Evolutionary conservation across 768 basidiomycete genomes (phyloP).

Genomic region (Auricularia sp.): DNA sequence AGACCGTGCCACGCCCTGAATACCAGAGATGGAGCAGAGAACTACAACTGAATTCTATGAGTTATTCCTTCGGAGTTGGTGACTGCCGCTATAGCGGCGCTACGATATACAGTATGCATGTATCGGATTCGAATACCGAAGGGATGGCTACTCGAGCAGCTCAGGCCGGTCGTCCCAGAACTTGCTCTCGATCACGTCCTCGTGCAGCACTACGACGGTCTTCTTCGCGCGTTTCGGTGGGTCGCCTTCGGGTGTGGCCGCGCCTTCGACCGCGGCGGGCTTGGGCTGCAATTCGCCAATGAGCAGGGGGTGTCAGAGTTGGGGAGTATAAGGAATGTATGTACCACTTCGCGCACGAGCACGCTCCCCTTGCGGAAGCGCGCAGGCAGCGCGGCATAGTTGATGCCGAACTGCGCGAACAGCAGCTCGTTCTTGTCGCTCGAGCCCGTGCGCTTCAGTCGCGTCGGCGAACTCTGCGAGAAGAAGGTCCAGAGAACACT

Average conservation of each 20-base stretch:
- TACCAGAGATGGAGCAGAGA: no score
- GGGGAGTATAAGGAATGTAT: neutral
- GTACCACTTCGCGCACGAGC: conserved; percentile 58
- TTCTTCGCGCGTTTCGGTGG: conserved; percentile 23
- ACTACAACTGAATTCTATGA: no score
- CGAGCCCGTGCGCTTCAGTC: conserved; percentile 70
- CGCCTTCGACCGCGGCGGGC: no score
- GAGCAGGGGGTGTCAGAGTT: neutral
- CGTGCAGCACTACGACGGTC: conserved; percentile 54
- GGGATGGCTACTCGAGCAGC: conserved; percentile 25
- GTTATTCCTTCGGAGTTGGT: no score
- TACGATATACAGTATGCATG: no score
- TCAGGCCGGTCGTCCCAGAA: conserved; percentile 65
- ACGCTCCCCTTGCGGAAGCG: conserved; percentile 81
- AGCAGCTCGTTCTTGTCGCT: conserved; percentile 88
- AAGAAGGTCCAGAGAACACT: neutral
- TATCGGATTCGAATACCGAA: no score
- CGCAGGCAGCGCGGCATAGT: conserved; percentile 69
- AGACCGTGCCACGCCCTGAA: no score
- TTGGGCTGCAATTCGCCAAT: no score
- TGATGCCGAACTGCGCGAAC: conserved; percentile 69
- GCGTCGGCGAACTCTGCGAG: neutral
- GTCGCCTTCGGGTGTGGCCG: no score
- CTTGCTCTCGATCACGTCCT: conserved; percentile 70
- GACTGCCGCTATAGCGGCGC: no score